A percentile compares a stretch with the other conserved stretches of the same genome.
phyloP scores from a whole-genome alignment of 768 basidiomycete species.

The Kwoniella botswanensis region DNA sequence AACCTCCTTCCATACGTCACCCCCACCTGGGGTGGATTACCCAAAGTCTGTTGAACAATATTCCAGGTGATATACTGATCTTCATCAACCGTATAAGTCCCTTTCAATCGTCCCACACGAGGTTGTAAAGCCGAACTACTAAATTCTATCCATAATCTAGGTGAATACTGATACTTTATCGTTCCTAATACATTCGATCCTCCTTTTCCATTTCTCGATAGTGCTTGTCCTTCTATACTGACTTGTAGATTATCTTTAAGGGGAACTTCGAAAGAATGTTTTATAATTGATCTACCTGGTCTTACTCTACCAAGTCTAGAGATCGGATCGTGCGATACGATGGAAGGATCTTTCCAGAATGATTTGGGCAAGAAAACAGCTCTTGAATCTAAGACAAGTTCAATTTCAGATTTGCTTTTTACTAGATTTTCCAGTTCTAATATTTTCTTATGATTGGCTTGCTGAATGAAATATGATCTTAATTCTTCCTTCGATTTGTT shows the following conservation, averaged over 20 bases:
- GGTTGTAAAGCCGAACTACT: slow-evolving; percentile 48
- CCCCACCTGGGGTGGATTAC: slow-evolving; percentile 55
- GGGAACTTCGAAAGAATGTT: slow-evolving; percentile 59
- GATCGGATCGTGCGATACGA: slow-evolving; percentile 39
- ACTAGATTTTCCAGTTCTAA: slow-evolving; percentile 53
- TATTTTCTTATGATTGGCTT: slow-evolving; percentile 49
- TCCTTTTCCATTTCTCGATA: slow-evolving; percentile 54
- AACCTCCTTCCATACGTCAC: slow-evolving; percentile 56
- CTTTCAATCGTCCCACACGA: slow-evolving; percentile 46
- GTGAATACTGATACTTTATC: slow-evolving; percentile 76
- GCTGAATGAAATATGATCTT: slow-evolving; percentile 45
- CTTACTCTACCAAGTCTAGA: slow-evolving; percentile 39
- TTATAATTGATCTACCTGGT: slow-evolving; percentile 54
- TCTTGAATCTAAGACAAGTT: slow-evolving; percentile 51
- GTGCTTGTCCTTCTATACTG: slow-evolving; percentile 54
- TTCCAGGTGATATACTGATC: slow-evolving; percentile 50
- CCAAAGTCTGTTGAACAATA: slow-evolving; percentile 47
- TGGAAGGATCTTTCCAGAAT: slow-evolving; percentile 44
- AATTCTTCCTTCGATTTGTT: slow-evolving; percentile 57
- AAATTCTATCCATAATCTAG: slow-evolving; percentile 63
- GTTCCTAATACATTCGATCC: slow-evolving; percentile 69
- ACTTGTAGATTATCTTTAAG: slow-evolving; percentile 51
- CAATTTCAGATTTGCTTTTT: slow-evolving; percentile 54
- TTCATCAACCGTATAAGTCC: slow-evolving; percentile 51
- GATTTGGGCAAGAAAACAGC: slow-evolving; percentile 50